These are phyloP conservation scores for Sugiyamaella qingdaonensis DNA, from an alignment of 805 yeast genomes.

Conservation along the genomic window DNA sequence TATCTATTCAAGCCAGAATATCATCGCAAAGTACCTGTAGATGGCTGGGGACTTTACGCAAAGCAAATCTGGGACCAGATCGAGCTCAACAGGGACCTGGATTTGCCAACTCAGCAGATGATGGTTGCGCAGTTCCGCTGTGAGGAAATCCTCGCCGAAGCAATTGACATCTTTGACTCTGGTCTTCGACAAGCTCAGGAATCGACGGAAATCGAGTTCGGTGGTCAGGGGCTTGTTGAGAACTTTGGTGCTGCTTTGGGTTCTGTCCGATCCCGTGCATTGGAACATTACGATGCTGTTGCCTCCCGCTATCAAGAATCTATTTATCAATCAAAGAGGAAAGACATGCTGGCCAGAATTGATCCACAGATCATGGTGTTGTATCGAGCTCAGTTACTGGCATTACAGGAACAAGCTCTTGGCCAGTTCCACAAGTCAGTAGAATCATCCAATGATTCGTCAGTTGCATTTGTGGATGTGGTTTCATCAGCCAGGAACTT, in stretches of 20 bases:
- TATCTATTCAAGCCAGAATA: conserved; percentile 62
- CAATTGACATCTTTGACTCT: conserved; percentile 43
- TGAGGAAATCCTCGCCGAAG: conserved; percentile 70
- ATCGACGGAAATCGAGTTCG: conserved; percentile 23
- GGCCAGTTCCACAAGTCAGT: conserved; percentile 24
- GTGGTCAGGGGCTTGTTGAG: conserved; percentile 18
- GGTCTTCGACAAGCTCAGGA: conserved; percentile 34
- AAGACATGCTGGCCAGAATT: conserved; percentile 45
- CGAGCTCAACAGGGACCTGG: conserved; percentile 87
- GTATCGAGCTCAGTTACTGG: conserved; percentile 40
- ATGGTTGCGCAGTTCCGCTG: conserved; percentile 92
- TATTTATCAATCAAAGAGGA: conserved; percentile 65
- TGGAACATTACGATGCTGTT: conserved; percentile 55
- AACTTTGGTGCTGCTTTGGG: conserved; percentile 43
- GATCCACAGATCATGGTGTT: conserved; percentile 42
- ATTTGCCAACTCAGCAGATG: conserved; percentile 93
- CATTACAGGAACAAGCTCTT: conserved; percentile 36
- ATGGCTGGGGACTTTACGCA: conserved; percentile 94
- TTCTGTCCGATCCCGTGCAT: conserved; percentile 42
- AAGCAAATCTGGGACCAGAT: conserved; percentile 92
- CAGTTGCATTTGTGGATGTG: conserved; percentile 27
- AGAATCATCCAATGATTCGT: conserved; percentile 13
- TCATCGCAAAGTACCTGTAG: conserved; percentile 84
- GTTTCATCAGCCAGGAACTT: conserved; percentile 23
- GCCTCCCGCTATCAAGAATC: conserved; percentile 71